Evolutionary conservation across 805 yeast species (phyloP).

Genomic region (Candida caryicola): DNA sequence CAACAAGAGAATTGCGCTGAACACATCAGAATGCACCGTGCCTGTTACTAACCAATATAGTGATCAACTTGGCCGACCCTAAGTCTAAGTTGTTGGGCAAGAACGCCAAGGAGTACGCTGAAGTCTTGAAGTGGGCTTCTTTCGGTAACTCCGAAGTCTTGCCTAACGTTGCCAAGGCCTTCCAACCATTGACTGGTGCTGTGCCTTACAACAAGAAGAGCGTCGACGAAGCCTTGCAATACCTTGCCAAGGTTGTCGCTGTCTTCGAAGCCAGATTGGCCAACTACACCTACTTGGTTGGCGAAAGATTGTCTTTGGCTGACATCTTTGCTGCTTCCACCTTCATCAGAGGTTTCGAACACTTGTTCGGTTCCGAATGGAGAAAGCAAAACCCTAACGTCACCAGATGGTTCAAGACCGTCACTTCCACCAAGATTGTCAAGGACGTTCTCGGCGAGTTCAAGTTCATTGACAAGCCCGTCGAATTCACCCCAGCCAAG

Average conservation of each 20-base stretch:
- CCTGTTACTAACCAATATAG: constrained; percentile 32
- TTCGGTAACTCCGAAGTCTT: constrained; percentile 68
- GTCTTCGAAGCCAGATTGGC: constrained; percentile 35
- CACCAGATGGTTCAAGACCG: constrained; percentile 70
- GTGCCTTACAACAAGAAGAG: constrained; percentile 75
- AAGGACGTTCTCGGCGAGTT: constrained; percentile 35
- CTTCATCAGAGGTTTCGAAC: constrained; percentile 53
- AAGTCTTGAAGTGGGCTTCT: constrained; percentile 74
- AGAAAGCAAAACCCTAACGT: constrained; percentile 58
- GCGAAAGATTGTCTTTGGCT: constrained; percentile 46
- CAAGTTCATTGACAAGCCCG: constrained; percentile 62
- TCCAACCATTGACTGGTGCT: constrained; percentile 61
- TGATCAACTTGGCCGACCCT: constrained; percentile 45
- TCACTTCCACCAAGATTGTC: constrained; percentile 45
- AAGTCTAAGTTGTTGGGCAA: constrained; percentile 59
- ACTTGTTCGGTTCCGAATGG: constrained; percentile 64
- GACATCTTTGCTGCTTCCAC: constrained; percentile 40
- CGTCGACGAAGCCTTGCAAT: constrained; percentile 46
- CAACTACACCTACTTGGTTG: constrained; percentile 46
- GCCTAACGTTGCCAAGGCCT: constrained; percentile 39
- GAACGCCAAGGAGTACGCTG: constrained; percentile 59
- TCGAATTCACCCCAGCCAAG: constrained; percentile 63
- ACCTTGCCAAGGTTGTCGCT: constrained; percentile 19
- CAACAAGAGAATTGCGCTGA: not conserved
- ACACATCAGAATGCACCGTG: too few relatives aligned